Evolutionary conservation across 2,329 filamentous ascomycete species (phyloP).

Genomic region (Calonectria ilicicola): DNA sequence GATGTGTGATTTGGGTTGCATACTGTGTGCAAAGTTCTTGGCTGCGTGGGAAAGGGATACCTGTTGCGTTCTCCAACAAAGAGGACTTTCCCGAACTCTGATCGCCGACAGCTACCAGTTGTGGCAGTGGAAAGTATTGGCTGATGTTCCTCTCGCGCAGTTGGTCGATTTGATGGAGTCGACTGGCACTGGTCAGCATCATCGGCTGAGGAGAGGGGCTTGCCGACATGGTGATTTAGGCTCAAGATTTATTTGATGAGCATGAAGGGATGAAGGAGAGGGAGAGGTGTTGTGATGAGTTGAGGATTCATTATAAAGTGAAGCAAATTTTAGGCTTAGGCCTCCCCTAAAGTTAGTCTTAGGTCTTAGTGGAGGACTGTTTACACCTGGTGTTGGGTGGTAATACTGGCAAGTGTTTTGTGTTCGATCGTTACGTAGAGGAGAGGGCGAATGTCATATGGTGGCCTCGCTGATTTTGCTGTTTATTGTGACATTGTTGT

Average conservation of each 20-base stretch:
- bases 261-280: neutral
- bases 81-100: conserved; percentile 50
- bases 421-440: neutral
- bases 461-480: neutral
- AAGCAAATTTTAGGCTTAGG: no score
- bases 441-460: neutral
- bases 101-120: conserved; percentile 48
- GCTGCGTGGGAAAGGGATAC: conserved; percentile 46
- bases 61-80: conserved; percentile 46
- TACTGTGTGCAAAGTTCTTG: conserved; percentile 47
- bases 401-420: neutral
- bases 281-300: neutral
- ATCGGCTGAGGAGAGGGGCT: neutral
- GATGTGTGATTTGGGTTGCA: conserved; percentile 40
- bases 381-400: neutral
- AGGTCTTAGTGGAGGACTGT: neutral
- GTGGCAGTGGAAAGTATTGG: neutral
- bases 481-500: neutral
- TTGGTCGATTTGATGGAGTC: neutral
- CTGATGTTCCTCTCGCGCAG: neutral
- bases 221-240: neutral
- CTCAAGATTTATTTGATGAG: no score
- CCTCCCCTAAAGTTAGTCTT: no score
- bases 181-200: neutral
- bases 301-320: neutral